Base-by-base conservation (phyloP, 2,329 filamentous ascomycete genomes). In the Pestalotiopsis sp. region DNA sequence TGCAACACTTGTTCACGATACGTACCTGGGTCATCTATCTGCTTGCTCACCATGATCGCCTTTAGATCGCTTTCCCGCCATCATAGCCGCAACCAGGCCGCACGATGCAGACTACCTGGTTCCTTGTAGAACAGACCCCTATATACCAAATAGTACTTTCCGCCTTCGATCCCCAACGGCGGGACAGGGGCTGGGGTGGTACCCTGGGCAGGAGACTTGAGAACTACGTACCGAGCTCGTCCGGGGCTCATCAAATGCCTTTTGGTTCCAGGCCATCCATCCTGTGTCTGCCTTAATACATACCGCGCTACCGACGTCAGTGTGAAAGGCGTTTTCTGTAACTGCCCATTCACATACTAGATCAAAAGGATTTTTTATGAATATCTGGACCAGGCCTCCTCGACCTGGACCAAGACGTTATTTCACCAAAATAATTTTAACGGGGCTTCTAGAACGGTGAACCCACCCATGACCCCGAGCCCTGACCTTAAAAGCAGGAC, bases 61-160 rank as follows among this genome's bases (percentile, higher is more conserved):
- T 27, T 13, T 9, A 62, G 59, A 62, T 62, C 59, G 59, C 17
- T 36, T 36, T 62, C 59, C 59, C 59, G 31, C 59, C 38, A 39
- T 39, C 17, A 62, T 62, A 62, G 31, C 45, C 45, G 45, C 59
- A 17, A 14, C 31, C 27, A 20, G 27, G 6, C 59, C 25, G 25
- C 27, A 62, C 31, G 31, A 36, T 41, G 20, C 25, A 62, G 27
- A 62, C 38, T 36, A 20, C 31, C 11, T 13, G 59, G 25, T 12
- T 36, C 17, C 11, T n/a, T 20, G 57, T 52, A 52, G 3, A 20
- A 14, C 23, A 13, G 57, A 36, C 57, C 57, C 57, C 57, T 36
- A 27, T 27, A 36, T 36, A 59, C 27, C 27, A 27, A 3, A 17
- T n/a, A n/a, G 45, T 52, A 52, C 45, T 52, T 52, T 17, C 14